Base-by-base conservation (phyloP, 176 grass and related monocot species). In the Metroxylon sagu region DNA sequence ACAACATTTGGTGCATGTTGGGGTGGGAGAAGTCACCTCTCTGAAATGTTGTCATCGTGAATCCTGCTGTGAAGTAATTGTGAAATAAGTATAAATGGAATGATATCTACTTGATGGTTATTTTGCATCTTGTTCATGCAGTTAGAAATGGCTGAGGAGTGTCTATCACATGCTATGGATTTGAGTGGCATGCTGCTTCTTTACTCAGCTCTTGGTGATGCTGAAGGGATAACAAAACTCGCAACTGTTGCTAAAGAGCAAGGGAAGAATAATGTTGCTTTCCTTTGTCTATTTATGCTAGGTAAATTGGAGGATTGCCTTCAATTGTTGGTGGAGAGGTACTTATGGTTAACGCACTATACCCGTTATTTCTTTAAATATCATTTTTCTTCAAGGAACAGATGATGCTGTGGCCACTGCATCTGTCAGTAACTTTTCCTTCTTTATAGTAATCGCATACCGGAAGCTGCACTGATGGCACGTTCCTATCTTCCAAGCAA, bases 191-290 rank as follows among this genome's bases (percentile, higher is more conserved):
- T 97, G 63, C 75, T 97, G 61, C 73, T 97, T 59, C 54, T 97
- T 23, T 91, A 97, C 65, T 97, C 92, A 39, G 85, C 92, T 56
- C 87, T 97, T 49, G 92, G 92, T 66, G 87, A 97, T 85, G 69
- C 87, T 83, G 81, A 85, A 52, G 92, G 81, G 70, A 88, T 91
- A 4, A 67, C 71, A 72, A 83, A 77, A 39, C 86, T 96, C 50
- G 39, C 92, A 52, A 82, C 75, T 75, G 73, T 85, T 74, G 87
- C 92, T 16, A 97, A 88, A 76, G 81, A 77, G 67, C 81, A 91
- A 10, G 87, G 92, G 18, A 97, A 97, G 75, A 97, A 97, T 16
- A 97, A 97, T 75, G 87, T 97, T 69, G 87, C 87, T 77, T 97
- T 91, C 70, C 81, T 97, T 54, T 91, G 83, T 74, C 70, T 88